These are phyloP conservation scores for Pseudogymnoascus sp. DNA, from an alignment of 2,329 filamentous ascomycete genomes.

Conservation along the genomic window DNA sequence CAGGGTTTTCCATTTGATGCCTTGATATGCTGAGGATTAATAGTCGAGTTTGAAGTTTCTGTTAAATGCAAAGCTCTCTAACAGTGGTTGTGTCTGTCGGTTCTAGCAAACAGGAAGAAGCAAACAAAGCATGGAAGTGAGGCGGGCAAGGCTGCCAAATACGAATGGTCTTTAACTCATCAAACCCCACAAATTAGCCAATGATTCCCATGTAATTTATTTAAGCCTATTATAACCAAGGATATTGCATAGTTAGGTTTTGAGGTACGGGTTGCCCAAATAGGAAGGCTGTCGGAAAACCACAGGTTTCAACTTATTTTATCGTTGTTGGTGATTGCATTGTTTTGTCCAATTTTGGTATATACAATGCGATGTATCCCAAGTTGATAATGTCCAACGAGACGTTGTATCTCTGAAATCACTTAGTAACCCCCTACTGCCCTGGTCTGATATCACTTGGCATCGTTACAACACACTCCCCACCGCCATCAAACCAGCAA, in stretches of 20 bases:
- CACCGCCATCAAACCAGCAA: slow-evolving; percentile 59
- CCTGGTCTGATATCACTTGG: slow-evolving; percentile 30
- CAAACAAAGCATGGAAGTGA: not conserved
- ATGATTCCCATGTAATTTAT: not conserved
- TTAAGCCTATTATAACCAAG: not conserved
- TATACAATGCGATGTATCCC: not conserved
- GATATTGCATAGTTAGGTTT: not conserved
- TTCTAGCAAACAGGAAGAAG: not conserved
- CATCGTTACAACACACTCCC: slow-evolving; percentile 47
- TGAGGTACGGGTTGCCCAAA: not conserved
- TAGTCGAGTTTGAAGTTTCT: not conserved
- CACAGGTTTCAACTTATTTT: not conserved
- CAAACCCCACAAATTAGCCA: not conserved
- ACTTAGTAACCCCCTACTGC: not conserved
- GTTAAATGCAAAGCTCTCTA: not conserved
- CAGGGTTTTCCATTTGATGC: not conserved
- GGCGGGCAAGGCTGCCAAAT: not conserved
- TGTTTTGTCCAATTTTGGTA: not conserved
- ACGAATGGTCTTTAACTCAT: not conserved
- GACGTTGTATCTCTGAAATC: not conserved
- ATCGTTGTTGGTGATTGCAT: not conserved
- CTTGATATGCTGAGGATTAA: not conserved
- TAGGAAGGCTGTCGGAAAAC: not conserved
- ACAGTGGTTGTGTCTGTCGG: not conserved
- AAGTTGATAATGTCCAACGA: not conserved